Evolutionary conservation across 2,329 filamentous ascomycete species (phyloP), one percentile per base, ranked within the genome.

Genomic region (Colletotrichum tropicale): DNA sequence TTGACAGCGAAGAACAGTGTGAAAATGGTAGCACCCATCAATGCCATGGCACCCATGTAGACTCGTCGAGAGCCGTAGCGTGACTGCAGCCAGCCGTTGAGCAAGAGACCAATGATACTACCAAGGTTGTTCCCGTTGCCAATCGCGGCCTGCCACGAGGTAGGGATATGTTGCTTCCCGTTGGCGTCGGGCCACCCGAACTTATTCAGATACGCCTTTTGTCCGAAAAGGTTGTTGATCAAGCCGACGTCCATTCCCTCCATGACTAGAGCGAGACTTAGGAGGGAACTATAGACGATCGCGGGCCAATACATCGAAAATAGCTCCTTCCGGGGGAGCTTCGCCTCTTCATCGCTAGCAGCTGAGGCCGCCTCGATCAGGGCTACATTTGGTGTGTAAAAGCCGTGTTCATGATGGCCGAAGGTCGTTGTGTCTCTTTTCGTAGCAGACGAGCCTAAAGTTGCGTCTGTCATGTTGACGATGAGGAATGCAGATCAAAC

Each of bases 81-180:
- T 24, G 76, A 84, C 9, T 85, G 82, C 9, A 87, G 71, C 70
- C 82, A 83, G 10, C 87, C 87, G 66, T 85, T 87, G 26, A 86
- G 62, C 55, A 87, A 77, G 7, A 87, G 81, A 4, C 87, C 87
- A 5, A 88, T 62, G 21, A 89, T 86, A 52, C 84, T 83, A 2
- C 87, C 87, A 10, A 85, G 81, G 24, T 83, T 80, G 3, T 84
- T 83, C 7, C 83, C 87, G 43, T 86, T 86, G 13, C 81, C 81
- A 6, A 89, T 80, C 2, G 82, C 86, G 1, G 85, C 82, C 77
- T 88, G 87, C 88, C 87, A 89, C 26, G 84, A 80, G 0, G 86
- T 83, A 4, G 85, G 82, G 30, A 90, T 82, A 64, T 87, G 82
- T 69, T 85, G 85, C 2, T 80, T 75, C n/a, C 84, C 85, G 56